Conservation (phyloP, 139 green algal species). For the Coelastrella sp. region DNA sequence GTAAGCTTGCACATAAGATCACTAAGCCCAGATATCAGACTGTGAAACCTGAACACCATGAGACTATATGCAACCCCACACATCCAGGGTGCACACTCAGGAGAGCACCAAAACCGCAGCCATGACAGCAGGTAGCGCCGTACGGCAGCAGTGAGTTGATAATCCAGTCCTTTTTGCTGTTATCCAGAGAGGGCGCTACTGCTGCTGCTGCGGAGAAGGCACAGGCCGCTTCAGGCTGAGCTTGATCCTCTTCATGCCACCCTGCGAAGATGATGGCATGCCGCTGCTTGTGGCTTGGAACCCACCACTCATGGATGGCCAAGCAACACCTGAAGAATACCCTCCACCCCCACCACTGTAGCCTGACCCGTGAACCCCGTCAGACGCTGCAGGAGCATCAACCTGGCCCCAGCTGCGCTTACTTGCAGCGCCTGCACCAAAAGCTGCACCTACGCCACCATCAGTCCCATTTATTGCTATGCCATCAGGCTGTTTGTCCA, state of each 20-base stretch:
- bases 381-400: not conserved
- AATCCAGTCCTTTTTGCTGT: too few species aligned
- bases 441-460: not conserved
- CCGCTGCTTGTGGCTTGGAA: constrained; percentile 20
- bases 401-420: constrained; percentile 18
- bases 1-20: too few species aligned
- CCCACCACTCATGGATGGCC: not conserved
- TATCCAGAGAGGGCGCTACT: not conserved
- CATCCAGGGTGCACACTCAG: too few species aligned
- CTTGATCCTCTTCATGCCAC: constrained; percentile 13
- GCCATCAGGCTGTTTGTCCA: not conserved
- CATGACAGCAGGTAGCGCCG: too few species aligned
- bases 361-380: not conserved
- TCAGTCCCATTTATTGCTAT: not conserved
- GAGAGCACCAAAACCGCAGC: too few species aligned
- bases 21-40: too few species aligned
- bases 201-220: not conserved
- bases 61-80: too few species aligned
- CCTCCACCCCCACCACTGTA: not conserved
- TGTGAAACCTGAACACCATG: too few species aligned
- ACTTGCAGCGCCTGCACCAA: not conserved
- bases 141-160: too few species aligned
- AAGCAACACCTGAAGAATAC: not conserved
- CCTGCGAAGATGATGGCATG: constrained; percentile 11
- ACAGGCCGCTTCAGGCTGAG: constrained; percentile 19